phyloP scores from a whole-genome alignment of 2,329 filamentous ascomycete species.

The Epichloe sibirici region DNA sequence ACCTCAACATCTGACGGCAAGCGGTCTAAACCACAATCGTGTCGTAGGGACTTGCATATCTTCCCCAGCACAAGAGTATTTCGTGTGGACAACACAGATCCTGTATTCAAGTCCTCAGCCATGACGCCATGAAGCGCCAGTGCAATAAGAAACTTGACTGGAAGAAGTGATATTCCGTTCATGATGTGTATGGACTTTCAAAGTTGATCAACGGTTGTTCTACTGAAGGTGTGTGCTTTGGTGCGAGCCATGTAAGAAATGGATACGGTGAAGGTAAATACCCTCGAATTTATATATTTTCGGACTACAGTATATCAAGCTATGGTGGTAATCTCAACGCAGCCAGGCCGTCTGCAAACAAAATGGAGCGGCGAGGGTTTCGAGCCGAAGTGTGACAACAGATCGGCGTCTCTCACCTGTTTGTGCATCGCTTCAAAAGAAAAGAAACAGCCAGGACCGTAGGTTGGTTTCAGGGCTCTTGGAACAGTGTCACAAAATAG shows the following conservation, averaged over 20 bases:
- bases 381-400: slow-evolving; percentile 1
- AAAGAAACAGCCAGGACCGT: not conserved
- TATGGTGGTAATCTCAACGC: not conserved
- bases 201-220: not conserved
- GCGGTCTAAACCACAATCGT: slow-evolving; percentile 2
- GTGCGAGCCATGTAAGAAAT: not conserved
- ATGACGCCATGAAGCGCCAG: not conserved
- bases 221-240: not conserved
- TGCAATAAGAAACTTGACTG: not conserved
- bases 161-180: not conserved
- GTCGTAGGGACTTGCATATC: slow-evolving; percentile 4
- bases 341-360: not conserved
- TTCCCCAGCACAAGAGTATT: slow-evolving; percentile 5
- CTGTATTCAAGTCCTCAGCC: not conserved
- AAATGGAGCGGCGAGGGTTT: not conserved
- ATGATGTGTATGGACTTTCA: not conserved
- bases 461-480: not conserved
- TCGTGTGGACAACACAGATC: not conserved
- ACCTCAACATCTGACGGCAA: slow-evolving; percentile 5
- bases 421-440: not conserved
- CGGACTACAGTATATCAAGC: not conserved
- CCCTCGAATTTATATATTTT: not conserved
- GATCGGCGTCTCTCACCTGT: not conserved
- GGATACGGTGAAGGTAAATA: not conserved
- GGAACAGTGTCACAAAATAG: not conserved